A percentile compares a stretch with the other conserved stretches of the same genome.
These are phyloP conservation scores for Pseudogymnoascus destructans DNA, from an alignment of 2,329 filamentous ascomycete genomes.

Conservation along the genomic window DNA sequence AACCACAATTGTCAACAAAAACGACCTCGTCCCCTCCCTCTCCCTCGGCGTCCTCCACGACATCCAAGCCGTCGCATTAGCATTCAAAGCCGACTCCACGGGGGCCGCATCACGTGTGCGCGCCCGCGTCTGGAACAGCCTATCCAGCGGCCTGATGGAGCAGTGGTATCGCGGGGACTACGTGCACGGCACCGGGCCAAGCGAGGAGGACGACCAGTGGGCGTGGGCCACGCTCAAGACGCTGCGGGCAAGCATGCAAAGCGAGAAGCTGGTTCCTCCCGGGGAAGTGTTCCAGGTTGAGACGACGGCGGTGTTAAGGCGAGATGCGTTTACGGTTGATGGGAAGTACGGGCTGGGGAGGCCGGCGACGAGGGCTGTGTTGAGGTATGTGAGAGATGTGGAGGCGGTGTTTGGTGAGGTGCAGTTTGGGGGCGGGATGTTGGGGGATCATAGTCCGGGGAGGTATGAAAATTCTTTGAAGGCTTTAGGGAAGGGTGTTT, in stretches of 20 bases:
- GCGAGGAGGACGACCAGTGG: constrained; percentile 52
- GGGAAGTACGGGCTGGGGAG: constrained; percentile 36
- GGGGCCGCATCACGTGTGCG: constrained; percentile 55
- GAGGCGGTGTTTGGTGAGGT: constrained; percentile 58
- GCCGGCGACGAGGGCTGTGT: constrained; percentile 53
- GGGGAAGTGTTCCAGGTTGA: constrained; percentile 66
- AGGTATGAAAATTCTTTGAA: constrained; percentile 59
- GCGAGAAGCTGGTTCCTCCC: constrained; percentile 57
- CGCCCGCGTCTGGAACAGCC: constrained; percentile 49
- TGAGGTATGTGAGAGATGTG: constrained; percentile 60
- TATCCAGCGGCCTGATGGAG: constrained; percentile 47
- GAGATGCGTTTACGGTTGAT: constrained; percentile 45
- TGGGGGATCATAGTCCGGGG: constrained; percentile 63
- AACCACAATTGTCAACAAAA: constrained; percentile 59
- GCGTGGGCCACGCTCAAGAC: constrained; percentile 53
- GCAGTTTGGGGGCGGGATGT: constrained; percentile 58
- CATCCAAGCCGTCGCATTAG: constrained; percentile 56
- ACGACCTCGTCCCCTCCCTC: constrained; percentile 60
- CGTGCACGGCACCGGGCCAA: constrained; percentile 24
- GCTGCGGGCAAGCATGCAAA: constrained; percentile 54
- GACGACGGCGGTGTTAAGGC: constrained; percentile 50
- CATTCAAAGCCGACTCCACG: constrained; percentile 59
- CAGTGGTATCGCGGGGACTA: constrained; percentile 43
- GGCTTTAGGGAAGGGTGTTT: constrained; percentile 37
- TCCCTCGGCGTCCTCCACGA: constrained; percentile 64